Percentiles rank a stretch among this genome's conserved stretches.
These are phyloP conservation scores for Ricinus communis DNA, from an alignment of 345 rosid genomes.

Conservation along the genomic window DNA sequence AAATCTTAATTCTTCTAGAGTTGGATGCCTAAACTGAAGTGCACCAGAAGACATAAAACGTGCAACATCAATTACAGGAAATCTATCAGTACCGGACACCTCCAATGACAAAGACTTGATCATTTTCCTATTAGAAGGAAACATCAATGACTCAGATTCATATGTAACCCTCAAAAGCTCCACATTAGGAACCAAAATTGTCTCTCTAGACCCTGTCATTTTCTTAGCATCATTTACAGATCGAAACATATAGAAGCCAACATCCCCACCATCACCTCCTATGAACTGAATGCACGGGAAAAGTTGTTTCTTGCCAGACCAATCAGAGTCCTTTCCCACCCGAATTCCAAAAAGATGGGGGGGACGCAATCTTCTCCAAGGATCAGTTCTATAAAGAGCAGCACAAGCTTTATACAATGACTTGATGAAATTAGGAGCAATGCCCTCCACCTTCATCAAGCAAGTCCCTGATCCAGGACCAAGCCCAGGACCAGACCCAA, in stretches of 20 bases:
- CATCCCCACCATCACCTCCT: conserved; percentile 74
- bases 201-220: conserved; percentile 59
- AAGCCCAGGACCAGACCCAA: conserved; percentile 75
- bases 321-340: conserved; percentile 64
- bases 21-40: conserved; percentile 58
- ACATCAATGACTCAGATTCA: conserved; percentile 52
- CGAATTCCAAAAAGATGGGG: conserved; percentile 59
- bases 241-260: conserved; percentile 54
- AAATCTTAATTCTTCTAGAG: conserved; percentile 61
- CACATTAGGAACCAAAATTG: conserved; percentile 49
- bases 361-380: conserved; percentile 66
- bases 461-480: conserved; percentile 72
- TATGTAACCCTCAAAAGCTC: conserved; percentile 62
- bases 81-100: conserved; percentile 52
- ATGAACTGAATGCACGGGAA: conserved; percentile 63
- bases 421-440: conserved; percentile 47
- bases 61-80: conserved; percentile 64
- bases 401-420: conserved; percentile 59
- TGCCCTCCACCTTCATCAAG: conserved; percentile 57
- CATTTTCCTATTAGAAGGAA: conserved; percentile 61
- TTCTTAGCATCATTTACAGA: conserved; percentile 50
- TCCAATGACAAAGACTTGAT: conserved; percentile 56
- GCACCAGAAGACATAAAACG: conserved; percentile 48
- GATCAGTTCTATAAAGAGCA: conserved; percentile 64
- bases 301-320: conserved; percentile 64